Percentiles rank a stretch among this genome's conserved stretches.
phyloP scores from a whole-genome alignment of 2,329 filamentous ascomycete species.

The Teratosphaeria zuluensis region DNA sequence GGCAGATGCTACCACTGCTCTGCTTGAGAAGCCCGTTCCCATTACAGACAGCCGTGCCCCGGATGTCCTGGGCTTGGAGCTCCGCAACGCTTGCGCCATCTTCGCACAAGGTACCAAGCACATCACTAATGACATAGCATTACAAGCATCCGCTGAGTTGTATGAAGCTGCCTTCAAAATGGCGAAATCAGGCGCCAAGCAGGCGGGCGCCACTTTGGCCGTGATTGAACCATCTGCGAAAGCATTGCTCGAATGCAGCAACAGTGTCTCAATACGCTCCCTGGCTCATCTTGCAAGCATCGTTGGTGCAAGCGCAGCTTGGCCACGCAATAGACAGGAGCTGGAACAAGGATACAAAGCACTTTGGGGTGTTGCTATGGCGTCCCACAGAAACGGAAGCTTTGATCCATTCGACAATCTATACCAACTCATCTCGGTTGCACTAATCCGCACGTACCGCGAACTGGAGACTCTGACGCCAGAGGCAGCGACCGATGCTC shows the following conservation, averaged over 20 bases:
- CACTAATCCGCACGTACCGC: constrained; percentile 48
- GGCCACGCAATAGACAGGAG: constrained; percentile 52
- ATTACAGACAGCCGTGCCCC: background rate
- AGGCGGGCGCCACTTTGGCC: constrained; percentile 55
- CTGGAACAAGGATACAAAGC: constrained; percentile 55
- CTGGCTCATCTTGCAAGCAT: background rate
- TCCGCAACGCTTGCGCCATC: constrained; percentile 58
- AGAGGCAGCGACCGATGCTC: background rate
- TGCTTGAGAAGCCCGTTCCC: background rate
- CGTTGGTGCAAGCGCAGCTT: constrained; percentile 8
- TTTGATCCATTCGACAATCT: constrained; percentile 57
- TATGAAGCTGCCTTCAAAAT: constrained; percentile 32
- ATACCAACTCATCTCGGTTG: constrained; percentile 48
- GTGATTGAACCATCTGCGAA: constrained; percentile 48
- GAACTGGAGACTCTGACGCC: background rate
- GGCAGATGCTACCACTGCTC: background rate
- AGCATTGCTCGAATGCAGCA: constrained; percentile 4
- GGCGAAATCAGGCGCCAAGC: constrained; percentile 54
- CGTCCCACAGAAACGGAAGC: constrained; percentile 24
- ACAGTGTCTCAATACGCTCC: background rate
- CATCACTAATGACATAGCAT: constrained; percentile 1
- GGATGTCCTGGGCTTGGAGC: constrained; percentile 47
- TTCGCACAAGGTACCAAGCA: constrained; percentile 50
- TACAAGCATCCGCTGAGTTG: constrained; percentile 18
- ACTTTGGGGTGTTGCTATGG: constrained; percentile 52